A percentile compares a stretch with the other conserved stretches of the same genome.
Evolutionary conservation across 164 flowering plant genomes (phyloP).

Genomic region (Umbilicus rupestris): DNA sequence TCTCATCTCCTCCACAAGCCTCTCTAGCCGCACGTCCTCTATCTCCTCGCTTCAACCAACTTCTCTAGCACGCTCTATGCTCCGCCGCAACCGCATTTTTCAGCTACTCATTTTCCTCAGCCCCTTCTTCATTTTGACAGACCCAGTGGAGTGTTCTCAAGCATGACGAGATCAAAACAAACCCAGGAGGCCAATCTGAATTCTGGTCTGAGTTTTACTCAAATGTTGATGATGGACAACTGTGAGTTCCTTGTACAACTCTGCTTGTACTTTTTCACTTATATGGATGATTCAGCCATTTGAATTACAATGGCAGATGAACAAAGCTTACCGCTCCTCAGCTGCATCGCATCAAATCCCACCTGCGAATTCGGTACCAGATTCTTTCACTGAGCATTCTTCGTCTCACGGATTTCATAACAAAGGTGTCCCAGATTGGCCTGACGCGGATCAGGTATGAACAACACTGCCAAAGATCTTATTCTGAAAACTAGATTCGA

Average conservation of each 20-base stretch:
- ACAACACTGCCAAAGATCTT: neutral
- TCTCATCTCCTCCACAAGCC: no score
- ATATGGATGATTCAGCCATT: neutral
- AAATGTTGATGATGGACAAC: neutral
- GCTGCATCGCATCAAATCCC: neutral
- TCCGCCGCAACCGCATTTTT: neutral
- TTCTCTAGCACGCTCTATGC: no score
- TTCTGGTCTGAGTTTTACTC: neutral
- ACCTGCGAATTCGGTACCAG: neutral
- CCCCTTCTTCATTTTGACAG: neutral
- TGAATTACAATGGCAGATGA: neutral
- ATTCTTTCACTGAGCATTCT: neutral
- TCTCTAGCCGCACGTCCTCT: no score
- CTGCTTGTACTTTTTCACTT: neutral
- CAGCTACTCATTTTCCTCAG: neutral
- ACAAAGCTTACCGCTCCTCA: neutral
- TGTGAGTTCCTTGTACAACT: neutral
- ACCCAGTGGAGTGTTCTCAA: neutral
- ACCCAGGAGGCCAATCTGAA: neutral
- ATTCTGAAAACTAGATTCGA: neutral
- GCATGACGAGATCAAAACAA: no score
- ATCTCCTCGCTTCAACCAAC: no score
- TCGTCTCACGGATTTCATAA: neutral
- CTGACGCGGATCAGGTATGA: neutral
- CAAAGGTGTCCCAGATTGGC: neutral